Conservation (phyloP, 257 asterid species). For the Solanum chilense region DNA sequence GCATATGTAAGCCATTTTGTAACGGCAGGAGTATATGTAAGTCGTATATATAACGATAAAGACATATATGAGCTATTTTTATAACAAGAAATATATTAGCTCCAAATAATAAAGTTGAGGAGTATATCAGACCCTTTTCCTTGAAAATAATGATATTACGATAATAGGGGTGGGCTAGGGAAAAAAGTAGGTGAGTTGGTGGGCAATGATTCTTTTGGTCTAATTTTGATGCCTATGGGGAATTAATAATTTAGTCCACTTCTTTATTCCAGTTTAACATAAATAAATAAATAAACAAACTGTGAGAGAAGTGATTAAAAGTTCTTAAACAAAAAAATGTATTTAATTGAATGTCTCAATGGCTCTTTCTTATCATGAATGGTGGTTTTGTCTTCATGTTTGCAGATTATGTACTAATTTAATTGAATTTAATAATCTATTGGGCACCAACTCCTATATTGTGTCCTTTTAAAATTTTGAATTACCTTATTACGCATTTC, state of each 20-base stretch:
- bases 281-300: background rate
- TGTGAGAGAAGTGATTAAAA: background rate
- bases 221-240: background rate
- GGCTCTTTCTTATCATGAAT: background rate
- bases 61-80: too few species aligned
- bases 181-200: background rate
- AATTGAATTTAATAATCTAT: background rate
- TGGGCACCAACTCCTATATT: background rate
- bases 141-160: background rate
- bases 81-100: too few species aligned
- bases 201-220: background rate
- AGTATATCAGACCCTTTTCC: too few species aligned
- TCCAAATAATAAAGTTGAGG: too few species aligned
- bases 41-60: too few species aligned
- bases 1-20: too few species aligned
- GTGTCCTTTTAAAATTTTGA: accelerated
- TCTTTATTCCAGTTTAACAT: background rate
- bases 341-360: background rate
- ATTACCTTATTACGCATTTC: too few species aligned
- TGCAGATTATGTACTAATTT: background rate
- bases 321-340: background rate
- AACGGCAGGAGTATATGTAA: too few species aligned
- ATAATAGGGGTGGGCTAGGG: background rate
- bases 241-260: background rate
- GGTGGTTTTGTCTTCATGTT: background rate